phyloP scores from a whole-genome alignment of 2,329 filamentous ascomycete species.

The Celoporthe dispersa region DNA sequence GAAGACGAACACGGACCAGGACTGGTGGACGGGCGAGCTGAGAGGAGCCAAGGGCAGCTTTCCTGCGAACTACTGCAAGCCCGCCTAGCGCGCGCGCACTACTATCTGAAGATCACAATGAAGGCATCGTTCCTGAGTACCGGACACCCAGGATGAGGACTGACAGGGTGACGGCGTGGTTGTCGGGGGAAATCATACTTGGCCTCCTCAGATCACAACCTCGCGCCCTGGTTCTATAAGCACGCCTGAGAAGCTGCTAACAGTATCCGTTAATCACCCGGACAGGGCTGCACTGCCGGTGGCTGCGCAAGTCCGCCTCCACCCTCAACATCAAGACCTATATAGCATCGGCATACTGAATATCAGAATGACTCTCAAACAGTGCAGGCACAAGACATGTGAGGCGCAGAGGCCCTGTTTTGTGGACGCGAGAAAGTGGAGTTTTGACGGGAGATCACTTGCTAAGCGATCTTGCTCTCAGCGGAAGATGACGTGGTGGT shows the following conservation, averaged over 20 bases:
- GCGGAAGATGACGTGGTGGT: background rate
- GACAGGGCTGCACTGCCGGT: background rate
- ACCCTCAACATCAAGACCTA: background rate
- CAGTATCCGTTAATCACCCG: background rate
- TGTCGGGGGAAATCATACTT: background rate
- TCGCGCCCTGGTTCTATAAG: background rate
- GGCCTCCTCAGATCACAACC: background rate
- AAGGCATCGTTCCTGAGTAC: background rate
- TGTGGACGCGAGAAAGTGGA: background rate
- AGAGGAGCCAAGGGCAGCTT: conserved; percentile 72
- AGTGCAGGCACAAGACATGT: background rate
- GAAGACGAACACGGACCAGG: conserved; percentile 78
- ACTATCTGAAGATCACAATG: background rate
- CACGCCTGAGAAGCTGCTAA: background rate
- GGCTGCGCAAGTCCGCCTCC: background rate
- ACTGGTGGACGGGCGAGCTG: conserved; percentile 87
- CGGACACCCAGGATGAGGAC: background rate
- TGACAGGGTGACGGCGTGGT: background rate
- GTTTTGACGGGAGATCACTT: background rate
- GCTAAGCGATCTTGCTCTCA: background rate
- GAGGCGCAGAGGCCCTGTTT: background rate
- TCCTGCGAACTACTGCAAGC: conserved; percentile 80
- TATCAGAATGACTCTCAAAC: background rate
- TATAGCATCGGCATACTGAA: background rate
- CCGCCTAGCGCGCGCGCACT: conserved; percentile 33